Base-by-base conservation (phyloP, 352 stramenopile genomes). In the Pythium insidiosum region DNA sequence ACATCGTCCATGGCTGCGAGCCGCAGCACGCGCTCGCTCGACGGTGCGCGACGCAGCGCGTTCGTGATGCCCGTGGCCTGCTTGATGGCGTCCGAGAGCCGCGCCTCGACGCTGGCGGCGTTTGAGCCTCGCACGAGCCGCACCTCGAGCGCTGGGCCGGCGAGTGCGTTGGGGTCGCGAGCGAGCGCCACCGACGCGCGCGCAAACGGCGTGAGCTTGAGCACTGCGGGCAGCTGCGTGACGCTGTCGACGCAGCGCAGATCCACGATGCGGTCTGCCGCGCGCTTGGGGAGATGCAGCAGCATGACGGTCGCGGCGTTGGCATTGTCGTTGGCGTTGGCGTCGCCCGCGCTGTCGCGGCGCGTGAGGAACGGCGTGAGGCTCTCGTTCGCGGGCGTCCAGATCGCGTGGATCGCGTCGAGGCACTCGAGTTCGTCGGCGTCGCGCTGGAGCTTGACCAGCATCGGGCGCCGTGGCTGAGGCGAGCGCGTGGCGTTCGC, bases 121-220 rank as follows among this genome's bases (percentile, higher is more conserved):
- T 65, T 55, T 2, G 61, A 61, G 4, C 63, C 73, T 12, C 71
- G 64, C 19, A 69, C 68, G 24, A 80, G 51, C 5, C 54, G 56
- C 30, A 84, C 61, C 35, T 79, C 66, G 5, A 84, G 56, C 20
- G 61, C 50, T 0, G 68, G 68, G 2, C 57, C 63, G 28, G 68
- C 66, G 1, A 36, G 62, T 9, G 33, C 48, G 20, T 58, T 62
- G 4, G 38, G 40, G 6, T 58, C 56, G 15, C 51, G 53, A 0
- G 58, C 57, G 12, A 76, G 52, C 30, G 53, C 57, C 24, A 66
- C 68, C 20, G 65, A 67, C n/a, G 67, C 77, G n/a, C 68, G 68
- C 0, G 71, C 73, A 43, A 86, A 86, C 22, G 73, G 73, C 55
- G 70, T 86, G 40, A 86, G 70, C 53, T 86, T 86, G 40, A 86